Base-by-base conservation (phyloP, 208 protist genomes). In the Trypanosoma grayi region DNA sequence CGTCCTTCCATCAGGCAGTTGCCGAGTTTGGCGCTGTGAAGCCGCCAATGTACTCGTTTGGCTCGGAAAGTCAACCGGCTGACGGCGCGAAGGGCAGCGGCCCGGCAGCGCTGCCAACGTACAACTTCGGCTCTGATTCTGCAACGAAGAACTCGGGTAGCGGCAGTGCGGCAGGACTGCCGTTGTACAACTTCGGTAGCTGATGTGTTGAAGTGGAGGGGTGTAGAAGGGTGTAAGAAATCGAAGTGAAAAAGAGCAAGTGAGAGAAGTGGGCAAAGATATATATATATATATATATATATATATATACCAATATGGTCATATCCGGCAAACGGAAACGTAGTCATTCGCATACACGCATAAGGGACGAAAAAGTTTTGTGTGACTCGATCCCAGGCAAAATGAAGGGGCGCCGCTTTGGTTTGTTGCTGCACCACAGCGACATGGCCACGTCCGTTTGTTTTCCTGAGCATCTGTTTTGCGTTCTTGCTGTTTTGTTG, bases 181-280 rank as follows among this genome's bases (percentile, higher is more conserved):
- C 67, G 33, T 66, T 61, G 2, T 93, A 93, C 65, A 83, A 86
- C 67, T 93, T 93, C 59, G 81, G 72, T 16, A 82, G 65, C 48
- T 93, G 69, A 75, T 13, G 22, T 20, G 16, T 16, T 20, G 7
- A 39, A 27, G 13, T 44, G 16, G 8, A 27, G 31, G 9, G 28
- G 10, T 52, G 52, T 39, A 14, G 37, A 50, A 61, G 52, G 18
- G 52, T 28, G 46, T 5, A 61, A 39, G 40, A n/a, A 40, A 41
- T 46, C 8, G 25, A 31, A 36, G 8, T 5, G 27, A n/a, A 5
- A 33, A 31, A 55, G 5, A 37, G 14, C 2, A 37, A 33, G 37
- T 4, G 27, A 31, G 37, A 48, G 20, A 8, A 10, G 11, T 48
- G n/a, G 24, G 2, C 24, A n/a, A n/a, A n/a, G n/a, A n/a, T n/a